Evolutionary conservation across 352 stramenopile genomes (phyloP).

Genomic region (Phytophthora melonis): DNA sequence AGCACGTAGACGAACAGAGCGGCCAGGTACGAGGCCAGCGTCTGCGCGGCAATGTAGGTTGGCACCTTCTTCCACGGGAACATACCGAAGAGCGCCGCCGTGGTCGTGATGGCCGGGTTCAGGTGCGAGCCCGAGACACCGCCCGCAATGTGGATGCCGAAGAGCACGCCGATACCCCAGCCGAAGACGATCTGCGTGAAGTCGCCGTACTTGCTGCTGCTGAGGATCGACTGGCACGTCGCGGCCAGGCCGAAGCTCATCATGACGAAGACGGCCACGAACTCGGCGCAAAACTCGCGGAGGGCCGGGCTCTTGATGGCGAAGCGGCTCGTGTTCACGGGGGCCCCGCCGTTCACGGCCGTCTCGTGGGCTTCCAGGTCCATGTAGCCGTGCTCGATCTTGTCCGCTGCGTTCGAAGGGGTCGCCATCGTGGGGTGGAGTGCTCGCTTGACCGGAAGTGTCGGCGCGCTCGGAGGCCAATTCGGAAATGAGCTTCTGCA

Average conservation of each 20-base stretch:
- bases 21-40: slow-evolving; percentile 54
- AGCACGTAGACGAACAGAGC: slow-evolving; percentile 57
- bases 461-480: slow-evolving; percentile 27
- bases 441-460: slow-evolving; percentile 19
- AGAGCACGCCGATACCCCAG: slow-evolving; percentile 60
- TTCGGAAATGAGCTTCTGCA: slow-evolving; percentile 34
- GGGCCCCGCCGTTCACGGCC: slow-evolving; percentile 25
- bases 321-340: slow-evolving; percentile 38
- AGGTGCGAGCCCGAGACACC: slow-evolving; percentile 53
- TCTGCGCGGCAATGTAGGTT: slow-evolving; percentile 52
- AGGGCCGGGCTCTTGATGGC: slow-evolving; percentile 45
- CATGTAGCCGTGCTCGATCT: slow-evolving; percentile 45
- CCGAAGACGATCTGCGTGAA: slow-evolving; percentile 51
- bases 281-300: slow-evolving; percentile 49
- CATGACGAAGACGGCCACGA: slow-evolving; percentile 53
- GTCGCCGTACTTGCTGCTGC: slow-evolving; percentile 35
- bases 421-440: slow-evolving; percentile 21
- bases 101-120: slow-evolving; percentile 54
- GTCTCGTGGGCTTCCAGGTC: slow-evolving; percentile 42
- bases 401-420: slow-evolving; percentile 34
- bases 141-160: slow-evolving; percentile 55
- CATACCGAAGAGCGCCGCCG: slow-evolving; percentile 41
- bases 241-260: slow-evolving; percentile 48
- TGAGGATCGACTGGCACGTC: slow-evolving; percentile 48
- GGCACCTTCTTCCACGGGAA: slow-evolving; percentile 64